These are phyloP conservation scores for Pythium rishiriense DNA, from an alignment of 352 stramenopile genomes.

Conservation along the genomic window DNA sequence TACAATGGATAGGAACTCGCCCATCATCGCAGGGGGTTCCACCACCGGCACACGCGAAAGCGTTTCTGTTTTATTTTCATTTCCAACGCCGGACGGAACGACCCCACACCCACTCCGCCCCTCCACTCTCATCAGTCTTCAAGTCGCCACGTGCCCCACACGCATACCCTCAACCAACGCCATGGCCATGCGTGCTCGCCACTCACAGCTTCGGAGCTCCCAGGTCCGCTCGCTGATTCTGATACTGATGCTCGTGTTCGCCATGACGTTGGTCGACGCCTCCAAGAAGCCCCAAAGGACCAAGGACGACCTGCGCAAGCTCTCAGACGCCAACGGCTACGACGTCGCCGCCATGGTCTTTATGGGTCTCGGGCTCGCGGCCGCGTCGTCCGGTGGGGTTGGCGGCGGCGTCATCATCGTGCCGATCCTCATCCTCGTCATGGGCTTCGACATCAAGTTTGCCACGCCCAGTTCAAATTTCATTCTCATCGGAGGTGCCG, in stretches of 20 bases:
- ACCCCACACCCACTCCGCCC: too few relatives aligned
- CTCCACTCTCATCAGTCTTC: too few relatives aligned
- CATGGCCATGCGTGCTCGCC: too few relatives aligned
- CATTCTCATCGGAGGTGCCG: constrained; percentile 60
- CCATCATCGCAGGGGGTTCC: too few relatives aligned
- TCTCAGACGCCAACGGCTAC: constrained; percentile 46
- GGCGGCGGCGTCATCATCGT: constrained; percentile 57
- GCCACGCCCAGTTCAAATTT: constrained; percentile 62
- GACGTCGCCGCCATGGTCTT: constrained; percentile 48
- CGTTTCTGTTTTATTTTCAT: too few relatives aligned
- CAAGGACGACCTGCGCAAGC: constrained; percentile 22
- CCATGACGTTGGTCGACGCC: background rate
- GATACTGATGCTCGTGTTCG: background rate
- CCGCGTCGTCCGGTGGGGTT: constrained; percentile 49
- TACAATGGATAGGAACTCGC: too few relatives aligned
- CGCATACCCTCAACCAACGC: too few relatives aligned
- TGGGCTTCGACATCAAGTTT: constrained; percentile 71
- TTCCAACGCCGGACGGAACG: too few relatives aligned
- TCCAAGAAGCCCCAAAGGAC: constrained; percentile 9
- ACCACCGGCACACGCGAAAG: too few relatives aligned
- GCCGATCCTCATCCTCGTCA: constrained; percentile 57
- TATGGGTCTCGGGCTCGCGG: constrained; percentile 47
- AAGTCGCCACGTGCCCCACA: too few relatives aligned
- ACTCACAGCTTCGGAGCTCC: background rate
- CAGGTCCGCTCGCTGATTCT: background rate